Evolutionary conservation across 352 stramenopile genomes (phyloP), one percentile per base, ranked within the genome.

Genomic region (Globisporangium nunn): DNA sequence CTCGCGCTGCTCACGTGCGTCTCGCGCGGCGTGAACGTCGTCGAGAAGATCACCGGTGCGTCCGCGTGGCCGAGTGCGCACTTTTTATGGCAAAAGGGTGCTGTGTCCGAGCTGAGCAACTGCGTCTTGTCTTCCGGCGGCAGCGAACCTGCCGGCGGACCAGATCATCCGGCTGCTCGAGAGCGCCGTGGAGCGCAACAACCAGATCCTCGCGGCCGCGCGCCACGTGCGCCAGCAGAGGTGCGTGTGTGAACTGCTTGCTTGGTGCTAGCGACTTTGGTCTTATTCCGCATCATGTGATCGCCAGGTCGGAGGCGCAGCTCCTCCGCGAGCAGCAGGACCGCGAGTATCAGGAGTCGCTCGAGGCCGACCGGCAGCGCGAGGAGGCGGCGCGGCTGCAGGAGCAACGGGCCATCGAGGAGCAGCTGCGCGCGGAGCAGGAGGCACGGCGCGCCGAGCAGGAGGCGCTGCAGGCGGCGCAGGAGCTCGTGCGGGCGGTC

Each of bases 321-420:
- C 68, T 91, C 35, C 68, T 98, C 4, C 84, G 94, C 1, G 78
- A 96, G 59, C 88, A 98, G 60, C 94, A 98, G 67, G 91, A 98
- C 74, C 64, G 61, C 30, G 94, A 98, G 70, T 98, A 97, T 60
- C 81, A 96, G 64, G 80, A 97, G 63, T 91, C 94, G 5, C 72
- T 98, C 6, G 75, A 82, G 48, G 89, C 88, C 8, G 94, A 98
- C 71, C 89, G 94, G 52, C 73, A 81, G 59, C 80, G 84, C 46
- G 76, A 88, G 53, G 70, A 89, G 63, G 67, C 76, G 23, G 64
- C 58, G 23, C 69, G 68, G 7, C 67, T 79, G 30, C 63, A 85
- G 18, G 78, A 74, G 33, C 66, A 85, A 54, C 68, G 62, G 4
- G 68, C 74, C 18, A 61, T 78, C 6, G 68, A 80, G 52, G 62